phyloP scores from a whole-genome alignment of 2,329 filamentous ascomycete genomes.

The Colletotrichum cereale region DNA sequence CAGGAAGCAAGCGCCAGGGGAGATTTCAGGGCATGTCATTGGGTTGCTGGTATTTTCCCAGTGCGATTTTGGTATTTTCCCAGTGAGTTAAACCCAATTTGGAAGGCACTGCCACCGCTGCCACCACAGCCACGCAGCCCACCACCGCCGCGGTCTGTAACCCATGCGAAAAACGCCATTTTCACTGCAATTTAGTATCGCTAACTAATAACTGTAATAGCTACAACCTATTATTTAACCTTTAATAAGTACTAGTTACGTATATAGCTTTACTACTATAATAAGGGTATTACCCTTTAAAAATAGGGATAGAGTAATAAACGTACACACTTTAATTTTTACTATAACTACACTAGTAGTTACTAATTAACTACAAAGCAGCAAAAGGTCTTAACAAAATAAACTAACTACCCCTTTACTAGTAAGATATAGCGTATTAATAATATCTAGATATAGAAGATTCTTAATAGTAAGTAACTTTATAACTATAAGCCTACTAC shows the following conservation, averaged over 20 bases:
- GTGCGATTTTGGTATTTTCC: neutral
- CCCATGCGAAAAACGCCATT: neutral
- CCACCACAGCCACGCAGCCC: neutral
- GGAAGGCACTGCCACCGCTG: neutral
- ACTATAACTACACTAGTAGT: neutral
- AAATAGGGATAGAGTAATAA: neutral
- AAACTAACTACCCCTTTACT: neutral
- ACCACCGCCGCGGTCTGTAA: neutral
- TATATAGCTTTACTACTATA: neutral
- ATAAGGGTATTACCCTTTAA: neutral
- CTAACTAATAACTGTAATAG: neutral
- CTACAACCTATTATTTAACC: neutral
- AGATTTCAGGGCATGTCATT: no score
- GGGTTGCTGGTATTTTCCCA: no score
- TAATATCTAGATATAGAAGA: neutral
- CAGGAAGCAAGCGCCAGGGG: slow-evolving; percentile 3
- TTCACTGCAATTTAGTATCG: neutral
- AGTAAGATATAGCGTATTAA: neutral
- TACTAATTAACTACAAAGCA: neutral
- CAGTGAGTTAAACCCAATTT: neutral
- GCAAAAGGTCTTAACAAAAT: neutral
- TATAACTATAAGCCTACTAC: neutral
- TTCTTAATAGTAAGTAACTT: neutral
- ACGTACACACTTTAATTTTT: neutral
- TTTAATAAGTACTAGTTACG: neutral